A percentile compares a stretch with the other conserved stretches of the same genome.
Conservation (phyloP, 495 filamentous ascomycete genomes). For the Chaetomium fimeti region DNA sequence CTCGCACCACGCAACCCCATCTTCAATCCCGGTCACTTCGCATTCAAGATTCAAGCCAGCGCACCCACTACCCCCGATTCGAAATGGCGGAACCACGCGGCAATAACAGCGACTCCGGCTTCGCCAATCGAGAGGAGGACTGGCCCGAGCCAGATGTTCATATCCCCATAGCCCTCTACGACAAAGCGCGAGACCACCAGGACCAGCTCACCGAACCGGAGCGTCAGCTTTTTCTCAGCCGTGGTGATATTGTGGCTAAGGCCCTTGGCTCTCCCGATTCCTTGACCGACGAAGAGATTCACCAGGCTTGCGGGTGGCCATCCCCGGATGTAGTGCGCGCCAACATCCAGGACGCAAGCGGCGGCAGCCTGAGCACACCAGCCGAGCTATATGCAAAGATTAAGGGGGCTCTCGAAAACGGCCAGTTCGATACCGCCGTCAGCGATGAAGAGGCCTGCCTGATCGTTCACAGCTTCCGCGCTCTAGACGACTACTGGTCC, state of each 20-base stretch:
- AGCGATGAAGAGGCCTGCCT: conserved; percentile 4
- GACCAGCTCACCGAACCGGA: conserved; percentile 13
- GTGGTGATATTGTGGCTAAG: conserved; percentile 9
- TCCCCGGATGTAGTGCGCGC: conserved; percentile 16
- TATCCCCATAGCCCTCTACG: conserved; percentile 4
- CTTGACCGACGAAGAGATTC: conserved; percentile 9
- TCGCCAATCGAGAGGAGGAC: conserved; percentile 1
- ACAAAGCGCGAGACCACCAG: conserved; percentile 17
- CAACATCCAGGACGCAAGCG: conserved; percentile 15
- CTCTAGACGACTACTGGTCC: background rate
- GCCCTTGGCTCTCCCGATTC: conserved; percentile 12
- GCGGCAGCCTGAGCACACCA: conserved; percentile 13
- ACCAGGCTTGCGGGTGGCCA: conserved; percentile 5
- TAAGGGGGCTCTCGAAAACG: conserved; percentile 5
- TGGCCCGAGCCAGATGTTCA: conserved; percentile 6
- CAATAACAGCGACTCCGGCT: background rate
- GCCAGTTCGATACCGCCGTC: background rate
- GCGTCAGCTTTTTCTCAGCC: conserved; percentile 9
- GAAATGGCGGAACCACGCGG: conserved; percentile 6
- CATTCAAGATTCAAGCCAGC: conserved; percentile 2
- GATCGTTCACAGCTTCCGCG: conserved; percentile 6
- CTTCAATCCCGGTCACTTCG: background rate
- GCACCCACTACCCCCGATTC: background rate
- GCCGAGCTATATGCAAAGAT: conserved; percentile 13
- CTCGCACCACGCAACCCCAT: conserved; percentile 3